Evolutionary conservation across 2,329 filamentous ascomycete genomes (phyloP).

Genomic region (Davidsoniella neocaledoniae): DNA sequence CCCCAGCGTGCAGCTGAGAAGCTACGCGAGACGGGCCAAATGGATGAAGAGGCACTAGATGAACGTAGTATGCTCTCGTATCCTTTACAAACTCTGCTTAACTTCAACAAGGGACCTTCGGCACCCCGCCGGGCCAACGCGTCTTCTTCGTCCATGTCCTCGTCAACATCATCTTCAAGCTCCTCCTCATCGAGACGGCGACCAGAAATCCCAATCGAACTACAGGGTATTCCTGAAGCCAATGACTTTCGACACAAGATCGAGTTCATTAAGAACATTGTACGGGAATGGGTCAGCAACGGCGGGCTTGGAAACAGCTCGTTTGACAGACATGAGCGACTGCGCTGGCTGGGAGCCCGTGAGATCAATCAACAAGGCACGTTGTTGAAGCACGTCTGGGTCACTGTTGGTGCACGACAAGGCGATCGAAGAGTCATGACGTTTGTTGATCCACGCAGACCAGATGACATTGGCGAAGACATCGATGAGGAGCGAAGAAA

Average conservation of each 20-base stretch:
- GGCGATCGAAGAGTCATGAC: constrained; percentile 40
- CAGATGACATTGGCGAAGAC: constrained; percentile 36
- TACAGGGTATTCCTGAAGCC: constrained; percentile 48
- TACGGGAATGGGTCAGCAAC: constrained; percentile 54
- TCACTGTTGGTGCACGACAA: constrained; percentile 46
- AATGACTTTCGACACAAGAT: constrained; percentile 63
- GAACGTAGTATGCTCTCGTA: constrained; percentile 56
- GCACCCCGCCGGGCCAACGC: constrained; percentile 18
- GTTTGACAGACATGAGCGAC: constrained; percentile 35
- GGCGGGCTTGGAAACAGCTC: constrained; percentile 53
- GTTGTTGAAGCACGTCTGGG: constrained; percentile 50
- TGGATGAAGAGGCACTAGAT: constrained; percentile 53
- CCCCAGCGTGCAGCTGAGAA: constrained; percentile 52
- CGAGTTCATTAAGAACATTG: constrained; percentile 50
- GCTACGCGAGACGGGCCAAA: constrained; percentile 46
- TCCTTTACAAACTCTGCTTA: constrained; percentile 55
- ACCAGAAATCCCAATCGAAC: constrained; percentile 41
- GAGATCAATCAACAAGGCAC: constrained; percentile 27
- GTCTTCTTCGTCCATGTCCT: not conserved
- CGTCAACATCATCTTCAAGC: constrained; percentile 17
- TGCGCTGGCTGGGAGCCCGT: constrained; percentile 42
- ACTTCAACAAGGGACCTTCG: constrained; percentile 38
- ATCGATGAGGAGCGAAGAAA: constrained; percentile 25
- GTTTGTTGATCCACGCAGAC: constrained; percentile 36
- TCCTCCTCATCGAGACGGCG: constrained; percentile 32